These are phyloP conservation scores for Candida sp. DNA, from an alignment of 1,139 yeast species.

Conservation along the genomic window DNA sequence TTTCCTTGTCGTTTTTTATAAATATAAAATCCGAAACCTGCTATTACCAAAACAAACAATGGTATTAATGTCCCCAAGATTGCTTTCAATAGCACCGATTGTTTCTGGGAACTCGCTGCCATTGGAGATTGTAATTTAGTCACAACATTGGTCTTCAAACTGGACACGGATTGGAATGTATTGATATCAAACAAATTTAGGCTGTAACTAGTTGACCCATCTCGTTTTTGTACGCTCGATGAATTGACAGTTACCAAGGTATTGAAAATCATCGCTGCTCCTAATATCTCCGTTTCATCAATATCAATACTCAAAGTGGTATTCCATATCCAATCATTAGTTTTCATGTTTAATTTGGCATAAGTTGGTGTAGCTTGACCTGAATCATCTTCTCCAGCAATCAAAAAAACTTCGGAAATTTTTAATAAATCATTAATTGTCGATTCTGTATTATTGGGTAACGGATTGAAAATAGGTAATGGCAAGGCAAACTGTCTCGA, in stretches of 20 bases:
- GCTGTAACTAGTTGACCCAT: constrained; percentile 12
- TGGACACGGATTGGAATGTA: constrained; percentile 17
- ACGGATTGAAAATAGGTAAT: constrained; percentile 32
- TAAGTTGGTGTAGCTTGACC: constrained; percentile 17
- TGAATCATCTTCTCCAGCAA: constrained; percentile 31
- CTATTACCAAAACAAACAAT: constrained; percentile 17
- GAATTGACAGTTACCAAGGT: constrained; percentile 34
- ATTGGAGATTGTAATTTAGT: constrained; percentile 1
- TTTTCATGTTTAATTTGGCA: constrained; percentile 19
- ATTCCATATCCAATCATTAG: constrained; percentile 34
- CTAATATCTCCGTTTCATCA: constrained; percentile 22
- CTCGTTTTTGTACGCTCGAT: constrained; percentile 8
- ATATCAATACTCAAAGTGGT: constrained; percentile 12
- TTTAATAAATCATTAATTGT: constrained; percentile 18
- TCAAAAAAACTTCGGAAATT: constrained; percentile 25
- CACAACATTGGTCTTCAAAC: constrained; percentile 11
- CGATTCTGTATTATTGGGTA: constrained; percentile 14
- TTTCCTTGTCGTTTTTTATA: constrained; percentile 15
- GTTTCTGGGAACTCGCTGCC: constrained; percentile 4
- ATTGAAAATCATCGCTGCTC: constrained; percentile 44
- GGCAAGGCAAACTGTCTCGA: constrained; percentile 28
- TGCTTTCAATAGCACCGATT: constrained; percentile 21
- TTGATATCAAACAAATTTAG: constrained; percentile 23
- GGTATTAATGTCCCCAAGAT: constrained; percentile 37
- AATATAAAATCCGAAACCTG: constrained; percentile 13